phyloP scores from a whole-genome alignment of 2,329 filamentous ascomycete species.

The Blastomyces silverae region DNA sequence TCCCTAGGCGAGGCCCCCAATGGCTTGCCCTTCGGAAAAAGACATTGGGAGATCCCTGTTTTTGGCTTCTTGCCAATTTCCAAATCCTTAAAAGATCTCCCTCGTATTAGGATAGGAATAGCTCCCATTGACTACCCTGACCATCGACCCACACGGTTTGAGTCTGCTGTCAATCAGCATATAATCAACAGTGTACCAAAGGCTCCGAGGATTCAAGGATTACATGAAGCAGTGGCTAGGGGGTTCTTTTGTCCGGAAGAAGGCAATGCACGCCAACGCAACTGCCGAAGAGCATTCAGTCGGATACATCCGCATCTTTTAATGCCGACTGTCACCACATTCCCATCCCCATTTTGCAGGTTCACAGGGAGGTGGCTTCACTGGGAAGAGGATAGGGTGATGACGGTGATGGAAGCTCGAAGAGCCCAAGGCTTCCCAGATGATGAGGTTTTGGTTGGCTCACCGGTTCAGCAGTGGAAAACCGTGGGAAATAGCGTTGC shows the following conservation, averaged over 20 bases:
- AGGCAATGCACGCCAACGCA: not conserved
- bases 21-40: constrained; percentile 52
- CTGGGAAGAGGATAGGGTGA: constrained; percentile 56
- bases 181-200: constrained; percentile 56
- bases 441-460: constrained; percentile 61
- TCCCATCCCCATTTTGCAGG: constrained; percentile 46
- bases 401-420: constrained; percentile 61
- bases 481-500: constrained; percentile 74
- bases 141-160: constrained; percentile 50
- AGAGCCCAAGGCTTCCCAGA: constrained; percentile 66
- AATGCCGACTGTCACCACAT: constrained; percentile 59
- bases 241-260: constrained; percentile 22
- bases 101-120: constrained; percentile 51
- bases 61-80: constrained; percentile 53
- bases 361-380: constrained; percentile 55
- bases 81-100: constrained; percentile 55
- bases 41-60: constrained; percentile 45
- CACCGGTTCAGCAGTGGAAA: constrained; percentile 50
- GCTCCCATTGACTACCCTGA: constrained; percentile 61
- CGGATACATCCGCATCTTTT: constrained; percentile 43
- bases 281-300: constrained; percentile 18
- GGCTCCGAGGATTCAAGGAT: constrained; percentile 32
- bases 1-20: constrained; percentile 55
- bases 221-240: constrained; percentile 19
- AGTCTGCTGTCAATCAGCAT: constrained; percentile 37